These are phyloP conservation scores for Fermentozyma sake DNA, from an alignment of 1,139 yeast species.

Conservation along the genomic window DNA sequence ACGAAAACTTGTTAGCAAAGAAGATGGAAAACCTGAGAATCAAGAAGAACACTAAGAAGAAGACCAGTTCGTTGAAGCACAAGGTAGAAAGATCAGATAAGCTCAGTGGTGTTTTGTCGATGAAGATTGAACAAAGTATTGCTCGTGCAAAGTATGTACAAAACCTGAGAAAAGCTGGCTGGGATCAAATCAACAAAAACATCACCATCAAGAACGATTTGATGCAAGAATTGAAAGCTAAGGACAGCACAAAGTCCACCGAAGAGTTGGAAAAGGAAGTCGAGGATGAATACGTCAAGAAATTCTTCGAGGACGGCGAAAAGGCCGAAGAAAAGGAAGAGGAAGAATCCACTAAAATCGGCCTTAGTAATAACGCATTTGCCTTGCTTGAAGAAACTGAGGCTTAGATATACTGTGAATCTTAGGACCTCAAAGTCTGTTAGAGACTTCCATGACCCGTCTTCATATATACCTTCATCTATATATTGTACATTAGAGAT, in stretches of 20 bases:
- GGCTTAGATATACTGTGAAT: too few species aligned
- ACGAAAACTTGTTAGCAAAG: constrained; percentile 55
- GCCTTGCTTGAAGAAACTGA: constrained; percentile 49
- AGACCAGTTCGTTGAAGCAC: constrained; percentile 31
- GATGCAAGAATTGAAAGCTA: too few species aligned
- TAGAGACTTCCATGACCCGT: too few species aligned
- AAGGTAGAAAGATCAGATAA: constrained; percentile 47
- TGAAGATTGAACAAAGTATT: constrained; percentile 61
- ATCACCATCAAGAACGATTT: constrained; percentile 30
- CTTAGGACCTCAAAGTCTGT: too few species aligned
- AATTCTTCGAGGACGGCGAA: constrained; percentile 27
- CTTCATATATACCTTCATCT: too few species aligned
- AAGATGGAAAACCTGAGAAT: constrained; percentile 46
- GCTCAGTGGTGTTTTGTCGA: constrained; percentile 51
- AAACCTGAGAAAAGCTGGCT: constrained; percentile 60
- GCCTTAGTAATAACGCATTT: constrained; percentile 32
- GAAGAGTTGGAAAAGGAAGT: constrained; percentile 20
- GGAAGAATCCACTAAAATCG: constrained; percentile 7
- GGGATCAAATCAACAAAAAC: constrained; percentile 62
- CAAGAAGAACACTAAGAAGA: constrained; percentile 30
- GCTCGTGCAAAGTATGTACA: constrained; percentile 60
- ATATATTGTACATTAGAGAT: too few species aligned
- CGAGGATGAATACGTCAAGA: constrained; percentile 34
- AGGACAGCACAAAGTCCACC: constrained; percentile 9
- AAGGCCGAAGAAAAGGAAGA: constrained; percentile 15